Conservation (phyloP, 2,329 filamentous ascomycete species). For the Diplodia sapinea region DNA sequence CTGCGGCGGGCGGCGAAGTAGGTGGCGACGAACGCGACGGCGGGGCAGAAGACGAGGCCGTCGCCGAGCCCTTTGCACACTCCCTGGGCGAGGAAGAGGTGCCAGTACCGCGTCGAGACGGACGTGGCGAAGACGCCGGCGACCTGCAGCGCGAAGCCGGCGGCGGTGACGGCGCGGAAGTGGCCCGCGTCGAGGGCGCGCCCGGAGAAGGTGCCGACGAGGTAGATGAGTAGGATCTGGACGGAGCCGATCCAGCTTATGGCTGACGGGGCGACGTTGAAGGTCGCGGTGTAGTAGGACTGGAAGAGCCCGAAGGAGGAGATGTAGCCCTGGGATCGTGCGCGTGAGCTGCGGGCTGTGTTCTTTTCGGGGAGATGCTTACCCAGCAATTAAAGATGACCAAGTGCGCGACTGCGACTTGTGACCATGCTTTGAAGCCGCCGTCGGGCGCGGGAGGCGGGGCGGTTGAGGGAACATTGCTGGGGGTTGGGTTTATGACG, state of each 20-base stretch:
- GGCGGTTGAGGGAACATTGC: background rate
- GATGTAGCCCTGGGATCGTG: constrained; percentile 45
- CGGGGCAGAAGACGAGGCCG: constrained; percentile 50
- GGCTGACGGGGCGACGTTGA: constrained; percentile 43
- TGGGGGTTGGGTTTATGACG: background rate
- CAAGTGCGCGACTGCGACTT: constrained; percentile 31
- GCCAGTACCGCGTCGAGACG: constrained; percentile 52
- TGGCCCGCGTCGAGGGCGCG: constrained; percentile 53
- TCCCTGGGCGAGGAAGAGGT: constrained; percentile 57
- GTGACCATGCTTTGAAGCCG: constrained; percentile 60
- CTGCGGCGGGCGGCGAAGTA: constrained; percentile 45
- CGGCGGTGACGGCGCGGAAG: constrained; percentile 46
- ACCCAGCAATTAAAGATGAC: constrained; percentile 41
- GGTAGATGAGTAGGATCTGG: constrained; percentile 53
- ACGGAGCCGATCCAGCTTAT: constrained; percentile 59
- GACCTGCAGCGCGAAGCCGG: constrained; percentile 47
- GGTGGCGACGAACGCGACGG: constrained; percentile 46
- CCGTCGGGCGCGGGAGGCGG: constrained; percentile 50
- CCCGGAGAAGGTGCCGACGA: constrained; percentile 52
- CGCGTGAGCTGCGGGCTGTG: background rate
- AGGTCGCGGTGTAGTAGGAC: constrained; percentile 54
- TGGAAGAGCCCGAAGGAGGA: constrained; percentile 64
- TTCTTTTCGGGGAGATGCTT: background rate
- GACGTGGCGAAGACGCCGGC: constrained; percentile 54
- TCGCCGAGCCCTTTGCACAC: constrained; percentile 54